Conservation (phyloP, 148 eudicot genomes). For the Beta vulgaris region DNA sequence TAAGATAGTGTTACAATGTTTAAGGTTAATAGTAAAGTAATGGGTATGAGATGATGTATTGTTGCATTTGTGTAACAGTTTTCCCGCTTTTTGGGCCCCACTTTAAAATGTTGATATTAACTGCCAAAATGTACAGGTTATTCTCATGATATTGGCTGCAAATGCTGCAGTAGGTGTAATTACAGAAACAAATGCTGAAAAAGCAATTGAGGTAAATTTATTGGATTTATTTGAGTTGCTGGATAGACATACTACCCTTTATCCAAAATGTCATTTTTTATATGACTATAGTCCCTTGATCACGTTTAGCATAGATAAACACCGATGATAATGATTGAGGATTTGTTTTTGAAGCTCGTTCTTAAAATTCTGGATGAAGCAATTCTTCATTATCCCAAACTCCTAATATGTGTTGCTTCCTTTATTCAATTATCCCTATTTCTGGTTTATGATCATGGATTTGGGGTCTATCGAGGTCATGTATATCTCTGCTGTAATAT, state of each 20-base stretch:
- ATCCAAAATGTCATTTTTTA: neutral
- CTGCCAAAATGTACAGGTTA: conserved; percentile 53
- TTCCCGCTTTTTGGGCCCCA: neutral
- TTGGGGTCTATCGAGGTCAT: neutral
- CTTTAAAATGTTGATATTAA: conserved; percentile 1
- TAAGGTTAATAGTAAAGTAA: neutral
- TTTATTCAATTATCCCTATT: neutral
- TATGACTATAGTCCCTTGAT: conserved; percentile 10
- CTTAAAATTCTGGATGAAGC: neutral
- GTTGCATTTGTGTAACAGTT: neutral
- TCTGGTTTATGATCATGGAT: neutral
- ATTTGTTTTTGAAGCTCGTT: neutral
- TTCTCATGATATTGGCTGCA: conserved; percentile 96
- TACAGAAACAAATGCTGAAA: conserved; percentile 99
- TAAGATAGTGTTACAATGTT: neutral
- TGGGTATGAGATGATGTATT: neutral
- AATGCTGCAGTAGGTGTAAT: conserved; percentile 99
- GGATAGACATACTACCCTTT: neutral
- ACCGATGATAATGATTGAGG: neutral
- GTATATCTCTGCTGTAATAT: neutral
- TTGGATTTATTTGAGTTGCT: neutral
- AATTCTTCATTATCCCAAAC: neutral
- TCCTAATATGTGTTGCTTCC: neutral
- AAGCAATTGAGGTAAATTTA: conserved; percentile 79
- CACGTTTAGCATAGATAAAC: neutral